Base-by-base conservation (phyloP, 1,139 yeast genomes). In the Pichia inconspicua region DNA sequence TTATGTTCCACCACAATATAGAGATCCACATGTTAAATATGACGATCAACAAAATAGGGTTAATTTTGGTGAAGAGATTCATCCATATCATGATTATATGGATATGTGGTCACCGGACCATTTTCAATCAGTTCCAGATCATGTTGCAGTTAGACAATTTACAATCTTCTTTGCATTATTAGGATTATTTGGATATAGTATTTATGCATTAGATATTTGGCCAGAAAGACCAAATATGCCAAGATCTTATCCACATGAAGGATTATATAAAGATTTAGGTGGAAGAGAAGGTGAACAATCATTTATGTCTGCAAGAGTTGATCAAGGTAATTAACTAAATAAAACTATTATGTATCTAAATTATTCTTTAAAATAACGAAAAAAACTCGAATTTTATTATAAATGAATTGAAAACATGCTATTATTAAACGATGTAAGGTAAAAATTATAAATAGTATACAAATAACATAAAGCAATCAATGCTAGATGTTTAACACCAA, bases 71-170 rank as follows among this genome's bases (percentile, higher is more conserved):
- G 92, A 87, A 55, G 87, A 89, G 41, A 66, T 84, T 53, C 78
- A 81, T 61, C 79, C 80, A 48, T 78, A 82, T 57, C 85, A 82
- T 57, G 96, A 87, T 62, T 69, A 77, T 64, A 73, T 82, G 62
- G 92, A 87, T 64, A 76, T 85, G 73, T 87, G 95, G 95, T 80
- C 95, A 12, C 95, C 95, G 19, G 95, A 86, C 62, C 77, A 81
- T 61, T 81, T 73, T 64, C 80, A 80, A 59, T 65, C 71, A 44
- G 84, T 80, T 41, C 69, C 77, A 39, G 83, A 84, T 65, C 65
- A 68, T 50, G 73, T 78, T 40, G 95, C 95, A 2, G 66, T 82
- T 48, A 73, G 70, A 55, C 69, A 71, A 60, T 68, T 73, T 50
- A 55, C 64, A 37, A 67, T 74, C 36, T 84, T 84, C 66, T 77